Evolutionary conservation across 192 early-diverging fungal species (phyloP), one percentile per base, ranked within the genome.

Genomic region (Linnemannia hyalina): DNA sequence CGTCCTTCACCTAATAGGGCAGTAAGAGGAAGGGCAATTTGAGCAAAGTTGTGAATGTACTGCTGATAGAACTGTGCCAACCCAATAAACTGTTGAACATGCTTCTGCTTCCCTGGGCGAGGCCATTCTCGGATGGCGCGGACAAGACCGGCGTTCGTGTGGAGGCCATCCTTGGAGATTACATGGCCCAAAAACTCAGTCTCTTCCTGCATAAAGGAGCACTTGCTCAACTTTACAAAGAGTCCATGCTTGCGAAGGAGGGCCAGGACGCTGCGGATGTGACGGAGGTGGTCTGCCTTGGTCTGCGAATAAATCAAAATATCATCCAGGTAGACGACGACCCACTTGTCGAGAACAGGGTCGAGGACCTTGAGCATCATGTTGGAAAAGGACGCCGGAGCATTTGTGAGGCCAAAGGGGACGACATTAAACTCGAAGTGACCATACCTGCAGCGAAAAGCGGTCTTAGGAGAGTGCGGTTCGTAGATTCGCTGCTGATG

Each of bases 161-260:
- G 15, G 22, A 79, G 40, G 2, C 77, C 77, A 18, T 79, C 77
- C 70, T 71, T 79, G 38, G 49, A 60, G 52, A 79, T 70, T 26
- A 42, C 26, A 32, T 79, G 77, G 2, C 77, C 77, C 20, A 79
- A n/a, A 26, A 79, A 79, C 40, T 79, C 69, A 5, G 77, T 79
- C 38, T 71, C 15, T 22, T 79, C 49, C n/a, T 79, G 77, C 68
- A 71, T 44, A 40, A 60, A 52, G 3, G 47, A 52, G 74, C 54
- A 75, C 29, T 75, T 75, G 74, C 74, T 75, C 54, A 57, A 44
- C 20, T 73, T 73, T 3, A 40, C 36, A 5, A 6, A 70, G 0
- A 70, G 69, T 4, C 69, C 69, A 40, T 70, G n/a, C 13, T 70
- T 44, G 1, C 32, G 26, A 13, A 70, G 69, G 7, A 70, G 32